Conservation (phyloP, 208 protist species). For the Zelonia costaricensis region DNA sequence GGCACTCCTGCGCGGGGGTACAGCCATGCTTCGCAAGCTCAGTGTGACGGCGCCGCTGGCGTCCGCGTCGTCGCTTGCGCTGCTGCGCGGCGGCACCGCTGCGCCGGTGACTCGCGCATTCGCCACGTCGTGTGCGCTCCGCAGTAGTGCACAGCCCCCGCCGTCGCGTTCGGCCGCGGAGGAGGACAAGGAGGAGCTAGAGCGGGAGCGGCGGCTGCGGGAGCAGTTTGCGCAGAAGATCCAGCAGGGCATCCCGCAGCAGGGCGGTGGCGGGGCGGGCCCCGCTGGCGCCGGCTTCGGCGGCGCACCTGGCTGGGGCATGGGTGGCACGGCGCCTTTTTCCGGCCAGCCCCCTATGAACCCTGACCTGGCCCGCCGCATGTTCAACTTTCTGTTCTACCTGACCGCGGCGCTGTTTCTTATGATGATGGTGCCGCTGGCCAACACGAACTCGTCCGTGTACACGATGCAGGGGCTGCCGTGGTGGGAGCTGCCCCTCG, state of each 20-base stretch:
- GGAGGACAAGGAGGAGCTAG: constrained; percentile 81
- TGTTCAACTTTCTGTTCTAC: constrained; percentile 73
- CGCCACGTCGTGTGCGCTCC: constrained; percentile 7
- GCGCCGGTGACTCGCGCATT: constrained; percentile 3
- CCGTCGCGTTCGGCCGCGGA: constrained; percentile 43
- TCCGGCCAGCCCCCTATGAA: constrained; percentile 5
- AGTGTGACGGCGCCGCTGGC: constrained; percentile 2
- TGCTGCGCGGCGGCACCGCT: constrained; percentile 2
- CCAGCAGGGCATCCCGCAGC: constrained; percentile 46
- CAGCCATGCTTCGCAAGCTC: constrained; percentile 19
- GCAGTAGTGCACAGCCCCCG: constrained; percentile 2
- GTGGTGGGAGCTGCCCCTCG: constrained; percentile 80
- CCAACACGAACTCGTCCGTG: constrained; percentile 55
- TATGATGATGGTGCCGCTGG: constrained; percentile 45
- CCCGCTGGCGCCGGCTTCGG: constrained; percentile 11
- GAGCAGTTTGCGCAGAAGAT: constrained; percentile 82
- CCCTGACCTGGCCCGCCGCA: constrained; percentile 20
- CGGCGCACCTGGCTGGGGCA: constrained; percentile 8
- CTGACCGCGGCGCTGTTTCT: constrained; percentile 51
- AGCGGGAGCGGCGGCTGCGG: constrained; percentile 73
- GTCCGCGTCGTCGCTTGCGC: background rate
- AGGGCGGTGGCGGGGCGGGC: constrained; percentile 3
- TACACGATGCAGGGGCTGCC: constrained; percentile 67
- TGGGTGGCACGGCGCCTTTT: constrained; percentile 9
- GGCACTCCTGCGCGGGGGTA: no score